These are phyloP conservation scores for Salix dunnii DNA, from an alignment of 345 rosid genomes.

Conservation along the genomic window DNA sequence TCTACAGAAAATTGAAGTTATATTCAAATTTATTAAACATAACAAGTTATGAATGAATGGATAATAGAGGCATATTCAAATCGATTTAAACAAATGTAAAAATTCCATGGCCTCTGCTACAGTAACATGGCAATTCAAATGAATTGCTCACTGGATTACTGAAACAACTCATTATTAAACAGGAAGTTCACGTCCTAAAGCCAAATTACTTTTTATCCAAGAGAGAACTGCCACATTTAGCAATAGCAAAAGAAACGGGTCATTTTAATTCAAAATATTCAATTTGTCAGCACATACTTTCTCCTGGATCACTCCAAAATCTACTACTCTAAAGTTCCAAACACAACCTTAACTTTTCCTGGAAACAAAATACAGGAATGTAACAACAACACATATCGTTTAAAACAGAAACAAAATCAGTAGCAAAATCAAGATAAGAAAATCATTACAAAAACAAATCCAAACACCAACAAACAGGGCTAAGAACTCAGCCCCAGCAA, in stretches of 20 bases:
- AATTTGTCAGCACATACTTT: neutral
- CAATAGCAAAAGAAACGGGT: neutral
- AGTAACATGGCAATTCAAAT: neutral
- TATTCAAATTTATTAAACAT: too few species aligned
- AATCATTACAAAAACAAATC: neutral
- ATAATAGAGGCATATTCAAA: neutral
- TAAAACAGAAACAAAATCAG: neutral
- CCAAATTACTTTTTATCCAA: neutral
- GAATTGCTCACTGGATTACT: neutral
- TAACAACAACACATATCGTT: neutral
- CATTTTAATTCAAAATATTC: neutral
- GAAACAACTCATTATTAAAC: neutral
- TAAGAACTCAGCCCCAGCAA: slow-evolving; percentile 17
- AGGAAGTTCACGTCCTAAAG: neutral
- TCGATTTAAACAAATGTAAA: neutral
- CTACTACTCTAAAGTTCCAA: neutral
- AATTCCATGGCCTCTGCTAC: neutral
- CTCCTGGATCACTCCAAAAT: neutral
- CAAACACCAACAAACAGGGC: slow-evolving; percentile 5
- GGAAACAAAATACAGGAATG: slow-evolving; percentile 10
- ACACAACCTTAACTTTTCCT: neutral
- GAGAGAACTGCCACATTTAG: neutral
- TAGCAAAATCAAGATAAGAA: neutral
- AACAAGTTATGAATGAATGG: neutral
- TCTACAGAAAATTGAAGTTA: neutral